Conservation (phyloP, 495 filamentous ascomycete species). For the Cercophora newfieldiana region DNA sequence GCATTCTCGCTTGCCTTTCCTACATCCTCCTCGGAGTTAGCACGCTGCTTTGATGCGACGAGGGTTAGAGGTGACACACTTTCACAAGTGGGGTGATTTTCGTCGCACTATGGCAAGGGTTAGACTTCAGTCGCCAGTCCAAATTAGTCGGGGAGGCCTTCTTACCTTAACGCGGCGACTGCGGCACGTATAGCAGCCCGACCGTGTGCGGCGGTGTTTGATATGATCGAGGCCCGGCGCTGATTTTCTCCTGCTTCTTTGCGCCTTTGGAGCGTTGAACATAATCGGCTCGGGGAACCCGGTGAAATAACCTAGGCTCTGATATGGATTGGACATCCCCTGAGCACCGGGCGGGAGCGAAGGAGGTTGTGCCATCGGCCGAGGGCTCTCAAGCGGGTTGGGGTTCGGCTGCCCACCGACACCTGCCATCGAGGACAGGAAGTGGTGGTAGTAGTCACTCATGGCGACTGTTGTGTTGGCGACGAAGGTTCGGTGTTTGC, state of each 20-base stretch:
- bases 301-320: conserved; percentile 46
- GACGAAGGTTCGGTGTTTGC: neutral
- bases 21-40: conserved; percentile 60
- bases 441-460: conserved; percentile 53
- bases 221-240: conserved; percentile 70
- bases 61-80: conserved; percentile 49
- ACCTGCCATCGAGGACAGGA: conserved; percentile 47
- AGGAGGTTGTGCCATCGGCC: conserved; percentile 36
- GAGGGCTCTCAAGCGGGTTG: conserved; percentile 38
- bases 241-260: conserved; percentile 58
- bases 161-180: conserved; percentile 83
- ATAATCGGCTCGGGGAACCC: conserved; percentile 49
- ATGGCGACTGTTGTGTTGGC: conserved; percentile 30
- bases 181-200: conserved; percentile 93
- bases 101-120: conserved; percentile 66
- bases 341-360: conserved; percentile 31
- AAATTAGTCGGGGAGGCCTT: neutral
- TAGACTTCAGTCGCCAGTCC: conserved; percentile 1
- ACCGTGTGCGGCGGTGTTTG: conserved; percentile 91
- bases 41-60: conserved; percentile 1
- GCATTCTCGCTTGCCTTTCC: conserved; percentile 83
- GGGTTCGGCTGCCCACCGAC: conserved; percentile 38
- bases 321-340: conserved; percentile 42
- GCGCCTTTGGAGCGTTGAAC: conserved; percentile 53
- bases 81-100: conserved; percentile 83